phyloP scores from a whole-genome alignment of 352 stramenopile species.

The Hyaloperonospora arabidopsidis region DNA sequence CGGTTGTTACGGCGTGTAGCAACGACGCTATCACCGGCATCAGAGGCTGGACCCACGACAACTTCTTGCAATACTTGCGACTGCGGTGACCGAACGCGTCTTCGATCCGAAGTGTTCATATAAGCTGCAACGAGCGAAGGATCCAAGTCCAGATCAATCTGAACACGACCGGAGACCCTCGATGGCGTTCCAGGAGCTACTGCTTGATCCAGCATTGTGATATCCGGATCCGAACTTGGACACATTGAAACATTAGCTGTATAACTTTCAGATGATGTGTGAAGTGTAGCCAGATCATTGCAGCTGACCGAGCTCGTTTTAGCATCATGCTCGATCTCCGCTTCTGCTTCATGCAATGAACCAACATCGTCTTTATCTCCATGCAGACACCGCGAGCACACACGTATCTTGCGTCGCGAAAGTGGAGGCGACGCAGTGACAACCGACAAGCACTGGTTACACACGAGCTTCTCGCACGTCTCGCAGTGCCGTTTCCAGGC shows the following conservation, averaged over 20 bases:
- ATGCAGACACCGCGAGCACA: constrained; percentile 65
- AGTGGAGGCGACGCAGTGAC: constrained; percentile 46
- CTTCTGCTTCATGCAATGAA: constrained; percentile 14
- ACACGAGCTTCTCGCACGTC: constrained; percentile 47
- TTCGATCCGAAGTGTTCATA: constrained; percentile 8
- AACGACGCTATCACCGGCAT: constrained; percentile 11
- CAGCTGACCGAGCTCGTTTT: constrained; percentile 4
- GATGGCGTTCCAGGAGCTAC: constrained; percentile 5
- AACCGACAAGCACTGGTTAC: constrained; percentile 54
- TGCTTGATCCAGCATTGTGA: background rate
- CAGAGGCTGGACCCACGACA: constrained; percentile 9
- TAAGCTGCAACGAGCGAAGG: constrained; percentile 15
- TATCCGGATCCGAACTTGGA: constrained; percentile 19
- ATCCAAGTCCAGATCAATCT: constrained; percentile 28
- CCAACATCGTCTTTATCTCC: constrained; percentile 23
- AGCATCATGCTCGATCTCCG: constrained; percentile 1
- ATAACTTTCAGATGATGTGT: constrained; percentile 3
- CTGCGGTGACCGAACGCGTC: constrained; percentile 16
- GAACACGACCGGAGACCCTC: constrained; percentile 8
- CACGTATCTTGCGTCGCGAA: constrained; percentile 53
- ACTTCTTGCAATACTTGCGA: constrained; percentile 20
- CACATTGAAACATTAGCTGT: constrained; percentile 25
- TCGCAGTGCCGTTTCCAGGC: constrained; percentile 69
- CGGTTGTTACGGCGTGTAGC: constrained; percentile 9
- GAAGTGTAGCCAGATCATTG: background rate